A percentile compares a stretch with the other conserved stretches of the same genome.
phyloP scores from a whole-genome alignment of 2,329 filamentous ascomycete species.

The Grosmannia clavigera region DNA sequence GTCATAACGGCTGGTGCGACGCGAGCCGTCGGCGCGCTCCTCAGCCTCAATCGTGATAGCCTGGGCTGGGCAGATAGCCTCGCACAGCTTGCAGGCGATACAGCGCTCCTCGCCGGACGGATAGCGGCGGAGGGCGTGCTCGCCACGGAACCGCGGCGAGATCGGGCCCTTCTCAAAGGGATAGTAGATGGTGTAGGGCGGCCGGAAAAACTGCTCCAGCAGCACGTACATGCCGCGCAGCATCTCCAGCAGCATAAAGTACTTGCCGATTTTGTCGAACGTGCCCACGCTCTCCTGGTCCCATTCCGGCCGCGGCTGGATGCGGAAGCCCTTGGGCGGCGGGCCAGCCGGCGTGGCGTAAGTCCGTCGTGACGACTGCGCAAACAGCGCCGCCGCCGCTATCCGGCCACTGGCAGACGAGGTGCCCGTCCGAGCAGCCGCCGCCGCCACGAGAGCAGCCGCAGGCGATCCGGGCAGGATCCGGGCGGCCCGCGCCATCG shows the following conservation, averaged over 20 bases:
- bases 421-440: slow-evolving; percentile 1
- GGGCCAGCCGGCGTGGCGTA: slow-evolving; percentile 65
- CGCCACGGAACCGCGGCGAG: slow-evolving; percentile 93
- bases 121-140: slow-evolving; percentile 92
- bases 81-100: slow-evolving; percentile 99
- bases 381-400: background rate
- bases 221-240: slow-evolving; percentile 95
- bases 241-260: slow-evolving; percentile 94
- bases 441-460: background rate
- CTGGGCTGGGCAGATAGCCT: slow-evolving; percentile 94
- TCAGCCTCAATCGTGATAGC: slow-evolving; percentile 99
- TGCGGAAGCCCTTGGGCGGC: slow-evolving; percentile 69
- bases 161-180: slow-evolving; percentile 99
- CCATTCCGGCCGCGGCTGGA: slow-evolving; percentile 63
- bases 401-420: background rate
- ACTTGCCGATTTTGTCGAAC: slow-evolving; percentile 77
- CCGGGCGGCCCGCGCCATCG: background rate
- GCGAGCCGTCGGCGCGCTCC: slow-evolving; percentile 89
- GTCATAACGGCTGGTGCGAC: slow-evolving; percentile 93
- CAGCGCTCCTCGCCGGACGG: slow-evolving; percentile 96
- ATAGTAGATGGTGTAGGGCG: slow-evolving; percentile 98
- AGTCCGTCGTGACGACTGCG: slow-evolving; percentile 9
- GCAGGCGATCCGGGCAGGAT: background rate
- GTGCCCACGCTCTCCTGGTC: slow-evolving; percentile 65
- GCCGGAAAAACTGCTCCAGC: slow-evolving; percentile 95